Base-by-base conservation (phyloP, 495 filamentous ascomycete species). In the Cetradonia linearis region DNA sequence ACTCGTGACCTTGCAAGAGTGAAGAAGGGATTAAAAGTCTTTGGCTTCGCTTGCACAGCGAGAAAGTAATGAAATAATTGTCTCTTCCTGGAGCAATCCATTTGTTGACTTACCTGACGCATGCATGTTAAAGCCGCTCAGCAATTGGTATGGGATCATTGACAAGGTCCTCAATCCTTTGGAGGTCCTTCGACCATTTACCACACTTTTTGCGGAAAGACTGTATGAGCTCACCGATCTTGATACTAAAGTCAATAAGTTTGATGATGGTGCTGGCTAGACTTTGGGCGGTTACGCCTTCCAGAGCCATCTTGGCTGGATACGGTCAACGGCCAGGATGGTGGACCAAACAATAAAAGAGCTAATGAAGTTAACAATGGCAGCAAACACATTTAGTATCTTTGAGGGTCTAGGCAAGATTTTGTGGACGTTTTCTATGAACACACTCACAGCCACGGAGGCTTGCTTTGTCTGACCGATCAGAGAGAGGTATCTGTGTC, bases 181-280 rank as follows among this genome's bases (percentile, higher is more conserved):
- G 49, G 28, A 53, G 49, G 33, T 53, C 49, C 8, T 20, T 23
- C 1, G 49, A 28, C 33, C 31, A 33, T 33, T 23, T 0, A 33
- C 27, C 49, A 33, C 49, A 34, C 8, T 34, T 53, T 1, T 34
- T 11, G n/a, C 49, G 30, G 49, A 53, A 53, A 53, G 49, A 18
- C 31, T 53, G 31, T 11, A 28, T 53, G 27, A 53, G 49, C 27
- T 53, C 49, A 28, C 49, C 27, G 20, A 53, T 53, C 16, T 53
- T 53, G 30, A 53, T 11, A 34, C 28, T 34, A 28, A 53, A 53
- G 2, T 53, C 49, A 10, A 53, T 18, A 30, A 53, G 49, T 16
- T 53, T 14, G 14, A 30, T 30, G 30, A 53, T 53, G 49, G 18
- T 53, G 30, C 27, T 33, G 27, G 49, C 49, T 34, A 53, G 49